Conservation (phyloP, 163 green algal species). For the Scenedesmus sp. region DNA sequence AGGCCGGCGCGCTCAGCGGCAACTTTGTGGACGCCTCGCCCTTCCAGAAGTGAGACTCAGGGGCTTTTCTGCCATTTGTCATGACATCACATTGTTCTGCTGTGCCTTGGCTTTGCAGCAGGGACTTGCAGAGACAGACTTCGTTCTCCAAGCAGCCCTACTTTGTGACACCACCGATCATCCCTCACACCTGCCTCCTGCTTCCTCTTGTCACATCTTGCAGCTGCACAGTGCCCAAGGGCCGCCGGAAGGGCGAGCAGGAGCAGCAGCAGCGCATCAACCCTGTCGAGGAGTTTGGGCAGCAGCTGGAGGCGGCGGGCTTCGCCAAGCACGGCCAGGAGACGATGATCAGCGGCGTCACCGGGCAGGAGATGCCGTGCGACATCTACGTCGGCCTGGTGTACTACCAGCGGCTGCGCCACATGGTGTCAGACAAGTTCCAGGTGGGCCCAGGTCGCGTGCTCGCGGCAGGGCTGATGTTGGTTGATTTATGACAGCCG, state of each 20-base stretch:
- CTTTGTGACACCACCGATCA: too few relatives aligned
- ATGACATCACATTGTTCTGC: too few relatives aligned
- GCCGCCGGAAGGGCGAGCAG: constrained; percentile 24
- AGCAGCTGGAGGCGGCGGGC: constrained; percentile 84
- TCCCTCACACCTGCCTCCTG: neutral
- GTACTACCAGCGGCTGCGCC: constrained; percentile 98
- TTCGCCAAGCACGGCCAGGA: constrained; percentile 91
- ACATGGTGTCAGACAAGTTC: constrained; percentile 99
- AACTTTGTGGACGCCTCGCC: constrained; percentile 94
- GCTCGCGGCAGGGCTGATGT: too few relatives aligned
- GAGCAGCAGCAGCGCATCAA: constrained; percentile 54
- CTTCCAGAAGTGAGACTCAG: constrained; percentile 88
- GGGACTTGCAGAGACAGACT: too few relatives aligned
- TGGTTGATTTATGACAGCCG: too few relatives aligned
- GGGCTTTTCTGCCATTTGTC: too few relatives aligned
- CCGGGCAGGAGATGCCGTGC: constrained; percentile 84
- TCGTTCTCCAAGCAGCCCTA: too few relatives aligned
- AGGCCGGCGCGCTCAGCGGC: constrained; percentile 90
- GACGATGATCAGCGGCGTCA: constrained; percentile 93
- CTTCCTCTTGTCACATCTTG: neutral
- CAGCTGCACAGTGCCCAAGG: constrained; percentile 6
- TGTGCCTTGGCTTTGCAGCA: too few relatives aligned
- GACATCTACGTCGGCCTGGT: constrained; percentile 99
- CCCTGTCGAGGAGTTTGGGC: constrained; percentile 80
- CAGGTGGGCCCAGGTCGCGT: constrained; percentile 74